Percentiles rank a stretch among this genome's conserved stretches.
phyloP scores from a whole-genome alignment of 768 basidiomycete genomes.

The Agrocybe pediades region DNA sequence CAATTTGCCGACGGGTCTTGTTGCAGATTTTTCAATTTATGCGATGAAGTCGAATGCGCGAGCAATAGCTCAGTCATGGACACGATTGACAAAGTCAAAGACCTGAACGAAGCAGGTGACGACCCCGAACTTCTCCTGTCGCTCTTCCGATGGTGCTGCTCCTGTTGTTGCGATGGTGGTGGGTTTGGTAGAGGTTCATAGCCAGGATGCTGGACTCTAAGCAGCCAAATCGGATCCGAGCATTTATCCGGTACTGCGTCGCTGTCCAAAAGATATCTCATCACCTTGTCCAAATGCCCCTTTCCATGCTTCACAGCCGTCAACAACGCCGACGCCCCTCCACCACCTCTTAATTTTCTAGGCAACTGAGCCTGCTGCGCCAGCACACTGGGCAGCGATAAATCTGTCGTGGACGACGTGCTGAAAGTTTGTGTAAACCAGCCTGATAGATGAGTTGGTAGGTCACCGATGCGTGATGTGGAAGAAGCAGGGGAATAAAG shows the following conservation, averaged over 20 bases:
- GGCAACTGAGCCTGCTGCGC: no score
- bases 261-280: constrained; percentile 88
- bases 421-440: constrained; percentile 83
- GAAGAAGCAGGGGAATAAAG: constrained; percentile 51
- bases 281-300: constrained; percentile 78
- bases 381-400: constrained; percentile 65
- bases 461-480: constrained; percentile 58
- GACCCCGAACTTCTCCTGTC: constrained; percentile 26
- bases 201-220: constrained; percentile 81
- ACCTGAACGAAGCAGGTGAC: constrained; percentile 45
- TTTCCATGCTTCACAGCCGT: constrained; percentile 74
- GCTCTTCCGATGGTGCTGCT: no score
- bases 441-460: constrained; percentile 75
- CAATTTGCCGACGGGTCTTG: constrained; percentile 54
- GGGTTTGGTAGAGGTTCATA: constrained; percentile 66
- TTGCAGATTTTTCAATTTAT: constrained; percentile 16
- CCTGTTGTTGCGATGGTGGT: neutral
- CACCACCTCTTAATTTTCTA: constrained; percentile 26
- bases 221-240: constrained; percentile 83
- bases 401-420: constrained; percentile 70
- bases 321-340: constrained; percentile 47
- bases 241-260: constrained; percentile 87
- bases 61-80: constrained; percentile 22
- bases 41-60: constrained; percentile 25
- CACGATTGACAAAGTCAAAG: constrained; percentile 36